Evolutionary conservation across 1,139 yeast species (phyloP).

Genomic region (Spencermartinsiella ligniputridi): DNA sequence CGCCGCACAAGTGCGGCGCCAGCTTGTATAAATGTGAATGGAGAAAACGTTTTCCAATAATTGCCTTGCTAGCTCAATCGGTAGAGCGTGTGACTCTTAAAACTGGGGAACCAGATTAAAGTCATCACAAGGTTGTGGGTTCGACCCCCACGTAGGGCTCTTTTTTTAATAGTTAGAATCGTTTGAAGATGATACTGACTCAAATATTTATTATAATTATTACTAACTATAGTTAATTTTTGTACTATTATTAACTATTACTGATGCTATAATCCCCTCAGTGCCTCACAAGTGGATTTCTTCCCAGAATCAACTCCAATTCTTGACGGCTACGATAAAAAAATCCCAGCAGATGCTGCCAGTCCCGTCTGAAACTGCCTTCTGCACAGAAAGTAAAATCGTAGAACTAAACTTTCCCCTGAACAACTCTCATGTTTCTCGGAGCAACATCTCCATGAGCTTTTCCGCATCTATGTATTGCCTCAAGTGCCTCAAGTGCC

Average conservation of each 20-base stretch:
- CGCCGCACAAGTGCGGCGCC: too few relatives aligned
- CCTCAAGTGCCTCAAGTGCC: constrained; percentile 1
- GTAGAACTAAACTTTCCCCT: background rate
- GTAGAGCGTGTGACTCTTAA: constrained; percentile 2
- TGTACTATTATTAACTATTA: background rate
- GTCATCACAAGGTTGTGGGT: constrained; percentile 2
- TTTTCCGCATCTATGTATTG: background rate
- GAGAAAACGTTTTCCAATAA: too few relatives aligned
- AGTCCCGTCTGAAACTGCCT: too few relatives aligned
- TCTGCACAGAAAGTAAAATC: too few relatives aligned
- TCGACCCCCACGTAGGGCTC: constrained; percentile 3
- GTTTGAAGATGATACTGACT: background rate
- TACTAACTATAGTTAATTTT: too few relatives aligned
- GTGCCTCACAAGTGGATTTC: too few relatives aligned
- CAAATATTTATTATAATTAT: too few relatives aligned
- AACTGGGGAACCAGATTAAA: background rate
- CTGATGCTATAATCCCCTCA: background rate
- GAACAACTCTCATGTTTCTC: background rate
- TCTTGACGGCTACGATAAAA: too few relatives aligned
- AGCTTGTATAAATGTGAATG: too few relatives aligned
- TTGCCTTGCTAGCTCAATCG: constrained; percentile 2
- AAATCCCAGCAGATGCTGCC: too few relatives aligned
- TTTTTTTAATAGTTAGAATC: background rate
- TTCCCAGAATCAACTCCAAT: too few relatives aligned
- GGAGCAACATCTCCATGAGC: background rate